These are phyloP conservation scores for Drosera spatulata DNA, from an alignment of 179 eudicot species.

Conservation along the genomic window DNA sequence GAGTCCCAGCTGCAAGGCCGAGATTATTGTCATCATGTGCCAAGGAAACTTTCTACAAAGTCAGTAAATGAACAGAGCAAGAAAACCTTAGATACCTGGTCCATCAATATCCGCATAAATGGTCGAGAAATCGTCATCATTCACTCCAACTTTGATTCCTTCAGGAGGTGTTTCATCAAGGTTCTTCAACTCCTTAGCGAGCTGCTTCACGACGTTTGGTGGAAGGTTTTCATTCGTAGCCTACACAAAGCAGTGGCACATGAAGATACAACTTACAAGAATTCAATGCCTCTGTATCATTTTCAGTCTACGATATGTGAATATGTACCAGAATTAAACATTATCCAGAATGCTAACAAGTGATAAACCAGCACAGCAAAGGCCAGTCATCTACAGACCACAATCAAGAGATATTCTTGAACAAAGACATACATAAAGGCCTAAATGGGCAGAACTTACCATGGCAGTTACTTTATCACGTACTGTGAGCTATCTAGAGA, in stretches of 20 bases:
- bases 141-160: constrained; percentile 76
- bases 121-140: constrained; percentile 20
- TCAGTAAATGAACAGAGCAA: not conserved
- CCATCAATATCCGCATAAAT: constrained; percentile 95
- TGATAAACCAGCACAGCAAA: no score
- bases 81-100: constrained; percentile 42
- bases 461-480: not conserved
- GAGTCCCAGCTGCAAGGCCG: constrained; percentile 82
- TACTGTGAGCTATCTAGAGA: not conserved
- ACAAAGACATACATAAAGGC: not conserved
- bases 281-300: not conserved
- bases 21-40: not conserved
- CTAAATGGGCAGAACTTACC: not conserved
- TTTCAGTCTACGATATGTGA: not conserved
- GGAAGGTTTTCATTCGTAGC: constrained; percentile 98
- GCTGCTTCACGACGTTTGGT: constrained; percentile 86
- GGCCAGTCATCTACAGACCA: no score
- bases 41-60: not conserved
- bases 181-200: constrained; percentile 92
- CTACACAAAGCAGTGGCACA: constrained; percentile 14
- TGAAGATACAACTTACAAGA: no score
- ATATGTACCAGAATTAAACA: not conserved
- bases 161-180: constrained; percentile 98
- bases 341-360: no score
- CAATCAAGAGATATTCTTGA: not conserved